These are phyloP conservation scores for Sophora flavescens DNA, from an alignment of 306 rosid species.

Conservation along the genomic window DNA sequence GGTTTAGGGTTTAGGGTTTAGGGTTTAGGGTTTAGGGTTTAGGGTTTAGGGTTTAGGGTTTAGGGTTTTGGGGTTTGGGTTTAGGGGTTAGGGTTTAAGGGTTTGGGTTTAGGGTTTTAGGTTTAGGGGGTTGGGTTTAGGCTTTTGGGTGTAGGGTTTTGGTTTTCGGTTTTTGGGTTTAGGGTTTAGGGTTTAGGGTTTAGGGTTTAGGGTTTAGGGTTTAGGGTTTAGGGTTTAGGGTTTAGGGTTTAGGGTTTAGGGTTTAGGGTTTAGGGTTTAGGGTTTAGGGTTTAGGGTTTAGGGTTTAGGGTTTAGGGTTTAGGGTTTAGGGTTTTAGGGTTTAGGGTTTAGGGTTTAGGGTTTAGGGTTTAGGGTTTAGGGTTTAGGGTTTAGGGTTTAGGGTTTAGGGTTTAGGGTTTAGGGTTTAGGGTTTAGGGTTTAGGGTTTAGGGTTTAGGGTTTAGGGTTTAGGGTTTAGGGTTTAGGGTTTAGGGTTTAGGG, in stretches of 20 bases:
- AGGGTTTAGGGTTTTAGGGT: not conserved
- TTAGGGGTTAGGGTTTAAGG: not conserved
- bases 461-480: not conserved
- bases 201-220: not conserved
- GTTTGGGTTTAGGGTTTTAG: not conserved
- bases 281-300: not conserved
- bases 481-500: constrained; percentile 1
- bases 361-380: not conserved
- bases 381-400: not conserved
- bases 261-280: not conserved
- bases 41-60: constrained; percentile 12
- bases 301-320: constrained; percentile 7
- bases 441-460: not conserved
- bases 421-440: not conserved
- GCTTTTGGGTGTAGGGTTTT: not conserved
- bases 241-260: constrained; percentile 2
- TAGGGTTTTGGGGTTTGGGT: not conserved
- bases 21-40: constrained; percentile 2
- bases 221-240: not conserved
- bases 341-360: not conserved
- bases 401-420: not conserved
- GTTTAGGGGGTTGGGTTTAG: not conserved
- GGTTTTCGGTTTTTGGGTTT: not conserved
- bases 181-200: not conserved
- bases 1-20: not conserved